Percentiles rank a stretch among this genome's conserved stretches.
Evolutionary conservation across 495 filamentous ascomycete species (phyloP).

Genomic region (Cairneyella variabilis): DNA sequence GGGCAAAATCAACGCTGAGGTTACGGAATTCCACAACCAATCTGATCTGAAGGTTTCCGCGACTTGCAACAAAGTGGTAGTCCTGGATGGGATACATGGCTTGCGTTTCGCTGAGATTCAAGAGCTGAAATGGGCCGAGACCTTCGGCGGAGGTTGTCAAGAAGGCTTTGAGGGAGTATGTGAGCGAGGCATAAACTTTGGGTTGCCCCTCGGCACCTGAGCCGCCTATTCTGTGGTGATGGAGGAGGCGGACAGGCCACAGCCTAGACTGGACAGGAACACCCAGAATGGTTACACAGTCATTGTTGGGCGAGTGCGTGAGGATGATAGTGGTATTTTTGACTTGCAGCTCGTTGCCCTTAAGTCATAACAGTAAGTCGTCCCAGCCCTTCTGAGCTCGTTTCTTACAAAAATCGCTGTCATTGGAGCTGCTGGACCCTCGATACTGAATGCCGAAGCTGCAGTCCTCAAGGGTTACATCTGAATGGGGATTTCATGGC

Average conservation of each 20-base stretch:
- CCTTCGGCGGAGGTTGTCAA: constrained; percentile 63
- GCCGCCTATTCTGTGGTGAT: constrained; percentile 71
- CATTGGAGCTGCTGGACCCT: constrained; percentile 91
- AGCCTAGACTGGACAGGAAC: constrained; percentile 79
- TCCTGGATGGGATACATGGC: constrained; percentile 72
- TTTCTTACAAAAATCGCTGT: constrained; percentile 49
- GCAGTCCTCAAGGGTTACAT: constrained; percentile 86
- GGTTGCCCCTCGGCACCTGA: constrained; percentile 74
- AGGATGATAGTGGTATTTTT: constrained; percentile 71
- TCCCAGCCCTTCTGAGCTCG: neutral
- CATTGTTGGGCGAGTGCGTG: constrained; percentile 72
- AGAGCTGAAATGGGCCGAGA: constrained; percentile 24
- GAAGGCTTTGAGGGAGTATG: constrained; percentile 65
- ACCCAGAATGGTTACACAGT: constrained; percentile 73
- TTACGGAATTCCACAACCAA: constrained; percentile 64
- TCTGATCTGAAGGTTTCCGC: constrained; percentile 63
- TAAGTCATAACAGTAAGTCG: constrained; percentile 80
- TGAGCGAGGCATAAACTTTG: constrained; percentile 68
- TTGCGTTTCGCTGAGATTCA: constrained; percentile 75
- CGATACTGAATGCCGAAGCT: constrained; percentile 90
- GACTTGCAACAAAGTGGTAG: constrained; percentile 77
- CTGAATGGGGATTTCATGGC: constrained; percentile 2
- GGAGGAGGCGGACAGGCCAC: constrained; percentile 75
- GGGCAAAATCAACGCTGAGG: constrained; percentile 59
- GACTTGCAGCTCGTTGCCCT: constrained; percentile 78